Base-by-base conservation (phyloP, 2,329 filamentous ascomycete genomes). In the Arthrinium puccinioides region DNA sequence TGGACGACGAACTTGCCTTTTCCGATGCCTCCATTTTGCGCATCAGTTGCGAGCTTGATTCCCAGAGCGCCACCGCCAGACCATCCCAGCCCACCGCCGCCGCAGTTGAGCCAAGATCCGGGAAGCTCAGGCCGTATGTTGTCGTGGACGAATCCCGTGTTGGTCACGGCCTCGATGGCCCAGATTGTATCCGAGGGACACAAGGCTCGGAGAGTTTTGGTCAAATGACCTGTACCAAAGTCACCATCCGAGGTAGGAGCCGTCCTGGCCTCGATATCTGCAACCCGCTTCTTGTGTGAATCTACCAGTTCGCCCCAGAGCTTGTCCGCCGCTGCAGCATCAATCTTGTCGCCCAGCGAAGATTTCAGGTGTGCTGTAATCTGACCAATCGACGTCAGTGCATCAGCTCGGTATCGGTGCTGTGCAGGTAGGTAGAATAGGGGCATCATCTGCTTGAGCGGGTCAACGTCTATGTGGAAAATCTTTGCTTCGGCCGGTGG, bases 161-260 rank as follows among this genome's bases (percentile, higher is more conserved):
- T 76, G 0, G 84, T 88, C 2, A 89, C 84, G 0, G 84, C 77
- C 61, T 89, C 84, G 38, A 88, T 66, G 3, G 77, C 77, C 69
- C 75, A 87, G 47, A 88, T 83, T 1, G 84, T 82, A 53, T 70
- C 65, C 19, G 52, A 29, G 1, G 66, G 66, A 36, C 60, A 65
- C 14, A 61, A 37, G 9, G 53, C 45, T 15, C 53, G 47, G 16
- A 69, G 52, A 38, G 43, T 53, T n/a, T 51, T 49, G 44, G 57
- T 63, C 11, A 69, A 51, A 40, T 68, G 48, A 9, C 61, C 71
- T 2, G 74, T 71, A 20, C 76, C 78, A 44, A 84, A 78, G 4
- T 70, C 65, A 11, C 80, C 82, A 33, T 83, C 74, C 0, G 69
- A 62, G 11, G 76, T 71, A 1, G 86, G 78, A 36, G 70, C 58